Evolutionary conservation across 2,329 filamentous ascomycete species (phyloP).

Genomic region (Magnaporthiopsis incrustans): DNA sequence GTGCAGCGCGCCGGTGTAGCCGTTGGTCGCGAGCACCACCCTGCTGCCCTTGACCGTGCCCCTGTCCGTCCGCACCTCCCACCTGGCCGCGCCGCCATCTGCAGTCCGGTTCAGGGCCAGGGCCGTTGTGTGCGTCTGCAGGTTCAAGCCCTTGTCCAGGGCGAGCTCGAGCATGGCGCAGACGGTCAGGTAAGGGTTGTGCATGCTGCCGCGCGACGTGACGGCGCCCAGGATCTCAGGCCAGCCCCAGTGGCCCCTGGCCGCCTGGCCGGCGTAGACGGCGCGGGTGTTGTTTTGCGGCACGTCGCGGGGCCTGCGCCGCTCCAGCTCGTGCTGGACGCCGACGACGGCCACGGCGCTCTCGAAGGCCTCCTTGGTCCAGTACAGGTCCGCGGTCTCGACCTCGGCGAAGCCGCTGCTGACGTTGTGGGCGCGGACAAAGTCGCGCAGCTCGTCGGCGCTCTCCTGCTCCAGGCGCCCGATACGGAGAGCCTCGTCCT

Average conservation of each 20-base stretch:
- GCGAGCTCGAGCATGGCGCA: constrained; percentile 36
- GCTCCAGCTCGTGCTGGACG: constrained; percentile 19
- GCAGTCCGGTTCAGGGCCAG: constrained; percentile 12
- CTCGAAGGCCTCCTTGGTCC: constrained; percentile 24
- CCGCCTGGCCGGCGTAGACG: constrained; percentile 26
- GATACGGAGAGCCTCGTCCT: constrained; percentile 2
- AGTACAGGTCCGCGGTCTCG: constrained; percentile 37
- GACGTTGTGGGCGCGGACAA: constrained; percentile 56
- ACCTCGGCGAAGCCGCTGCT: constrained; percentile 31
- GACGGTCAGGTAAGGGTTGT: constrained; percentile 44
- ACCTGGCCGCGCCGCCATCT: constrained; percentile 21
- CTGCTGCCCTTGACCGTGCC: constrained; percentile 19
- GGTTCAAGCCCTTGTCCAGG: constrained; percentile 34
- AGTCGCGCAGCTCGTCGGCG: constrained; percentile 31
- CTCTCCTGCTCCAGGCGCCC: constrained; percentile 3
- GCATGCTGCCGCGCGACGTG: constrained; percentile 36
- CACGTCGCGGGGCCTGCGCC: constrained; percentile 15
- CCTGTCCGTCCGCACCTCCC: constrained; percentile 23
- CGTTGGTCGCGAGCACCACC: constrained; percentile 21
- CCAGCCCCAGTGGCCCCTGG: constrained; percentile 23
- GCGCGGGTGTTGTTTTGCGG: constrained; percentile 31
- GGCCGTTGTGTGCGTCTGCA: constrained; percentile 45
- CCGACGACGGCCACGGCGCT: constrained; percentile 24
- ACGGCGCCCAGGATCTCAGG: constrained; percentile 31
- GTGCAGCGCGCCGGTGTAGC: constrained; percentile 31